Base-by-base conservation (phyloP, 2,329 filamentous ascomycete species). In the Fusarium sp. region DNA sequence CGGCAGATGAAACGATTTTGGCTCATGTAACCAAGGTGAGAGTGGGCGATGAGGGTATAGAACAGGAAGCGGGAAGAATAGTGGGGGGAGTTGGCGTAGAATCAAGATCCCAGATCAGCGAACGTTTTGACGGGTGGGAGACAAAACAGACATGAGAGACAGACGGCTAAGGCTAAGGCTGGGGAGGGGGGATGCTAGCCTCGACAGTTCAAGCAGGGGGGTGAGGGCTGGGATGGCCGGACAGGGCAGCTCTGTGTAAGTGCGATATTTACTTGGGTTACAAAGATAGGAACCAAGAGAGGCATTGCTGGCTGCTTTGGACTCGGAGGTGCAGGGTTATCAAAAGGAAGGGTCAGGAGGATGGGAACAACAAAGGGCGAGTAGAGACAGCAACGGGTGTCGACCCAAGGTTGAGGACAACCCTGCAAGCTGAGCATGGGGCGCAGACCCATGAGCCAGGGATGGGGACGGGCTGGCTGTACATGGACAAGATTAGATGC, bases 381-480 rank as follows among this genome's bases (percentile, higher is more conserved):
- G 47, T 62, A 43, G 39, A 54, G 54, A 48, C 28, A 57, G 43
- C 54, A 34, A 68, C 48, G 55, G 57, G 65, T 37, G 68, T 62
- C 62, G 62, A 69, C 60, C 71, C 71, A 69, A 65, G 59, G 57
- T 70, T 63, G 54, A 62, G 61, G 62, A 62, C 65, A 75, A 71
- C 74, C 74, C 76, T 75, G 76, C 67, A 62, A 78, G 76, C 76
- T 78, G 76, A 78, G 72, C 71, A 69, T 70, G 76, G 74, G 75
- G 75, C 74, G 75, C 75, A 77, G 76, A 71, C 50, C 70, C 71
- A 60, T 65, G 64, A 48, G 55, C 68, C 61, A 62, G 70, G 70
- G 59, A 52, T 54, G 51, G 40, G 47, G 40, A 40, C n/a, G n/a
- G n/a, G n/a, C n/a, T n/a, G n/a, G n/a, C n/a, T n/a, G n/a, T n/a